Conservation (phyloP, 768 basidiomycete genomes). For the Lyophyllum semitale region DNA sequence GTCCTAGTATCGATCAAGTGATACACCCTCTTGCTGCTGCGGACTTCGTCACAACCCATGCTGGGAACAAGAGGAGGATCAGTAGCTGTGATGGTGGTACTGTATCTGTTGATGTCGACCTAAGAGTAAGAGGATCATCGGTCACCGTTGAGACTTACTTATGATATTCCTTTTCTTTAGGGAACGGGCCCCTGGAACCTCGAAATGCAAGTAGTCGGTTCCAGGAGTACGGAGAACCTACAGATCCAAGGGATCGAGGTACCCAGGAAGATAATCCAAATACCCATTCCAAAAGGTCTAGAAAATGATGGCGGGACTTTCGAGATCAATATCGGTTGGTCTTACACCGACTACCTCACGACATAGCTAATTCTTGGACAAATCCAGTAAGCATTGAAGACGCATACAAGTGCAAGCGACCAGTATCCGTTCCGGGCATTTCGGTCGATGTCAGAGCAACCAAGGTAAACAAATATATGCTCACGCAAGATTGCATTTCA, state of each 20-base stretch:
- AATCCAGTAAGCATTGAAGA: slow-evolving; percentile 81
- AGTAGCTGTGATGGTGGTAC: slow-evolving; percentile 79
- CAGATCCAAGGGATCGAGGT: slow-evolving; percentile 56
- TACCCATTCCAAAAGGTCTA: slow-evolving; percentile 70
- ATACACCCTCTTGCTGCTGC: slow-evolving; percentile 89
- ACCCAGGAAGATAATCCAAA: slow-evolving; percentile 53
- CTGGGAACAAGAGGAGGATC: slow-evolving; percentile 51
- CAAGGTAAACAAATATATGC: slow-evolving; percentile 49
- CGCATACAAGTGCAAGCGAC: slow-evolving; percentile 81
- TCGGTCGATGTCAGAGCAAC: slow-evolving; percentile 82
- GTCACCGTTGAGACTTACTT: neutral
- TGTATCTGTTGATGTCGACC: slow-evolving; percentile 78
- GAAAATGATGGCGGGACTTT: slow-evolving; percentile 73
- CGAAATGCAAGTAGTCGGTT: slow-evolving; percentile 79
- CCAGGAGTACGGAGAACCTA: slow-evolving; percentile 62
- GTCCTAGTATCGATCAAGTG: slow-evolving; percentile 80
- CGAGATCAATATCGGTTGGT: slow-evolving; percentile 75
- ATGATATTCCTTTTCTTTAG: slow-evolving; percentile 33
- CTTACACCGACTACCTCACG: neutral
- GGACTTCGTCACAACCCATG: slow-evolving; percentile 56
- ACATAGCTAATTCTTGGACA: slow-evolving; percentile 12
- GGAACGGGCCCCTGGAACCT: slow-evolving; percentile 92
- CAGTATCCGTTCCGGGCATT: slow-evolving; percentile 74
- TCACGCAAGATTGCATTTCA: neutral
- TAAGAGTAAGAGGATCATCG: slow-evolving; percentile 56